Evolutionary conservation across 2,329 filamentous ascomycete species (phyloP), one percentile per base, ranked within the genome.

Genomic region (Fusarium sp.): DNA sequence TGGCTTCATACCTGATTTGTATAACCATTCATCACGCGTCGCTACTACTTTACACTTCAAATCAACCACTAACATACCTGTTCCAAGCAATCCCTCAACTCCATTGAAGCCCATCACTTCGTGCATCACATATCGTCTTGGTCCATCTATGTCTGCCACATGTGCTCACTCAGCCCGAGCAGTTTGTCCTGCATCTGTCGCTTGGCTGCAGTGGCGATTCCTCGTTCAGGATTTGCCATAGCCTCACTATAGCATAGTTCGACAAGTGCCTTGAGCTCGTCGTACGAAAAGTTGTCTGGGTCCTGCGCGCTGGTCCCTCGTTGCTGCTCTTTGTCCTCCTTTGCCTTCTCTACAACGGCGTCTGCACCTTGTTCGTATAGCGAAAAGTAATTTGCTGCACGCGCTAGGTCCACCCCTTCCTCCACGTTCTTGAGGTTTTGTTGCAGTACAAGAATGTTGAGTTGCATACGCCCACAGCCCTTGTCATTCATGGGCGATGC

Each of bases 391-490:
- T 89, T 87, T 25, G 89, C 88, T 2, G 92, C 89, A 40, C 89
- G 85, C 8, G 86, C 86, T 33, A 96, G 85, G 64, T 89, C 87
- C 6, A 93, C 91, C 13, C 88, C 88, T 4, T 89, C 86, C 81
- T 96, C 94, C 60, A 99, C 92, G 75, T 97, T 97, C 85, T 97
- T 97, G 62, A 99, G 89, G 78, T 97, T 98, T 81, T 99, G 96
- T 83, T 98, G 96, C 58, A 99, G 86, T 44, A 99, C 96, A 30
- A 98, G 88, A 54, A 98, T 94, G 81, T 99, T 97, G 78, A 98
- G 90, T 81, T 95, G 92, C 90, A 99, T 95, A 42, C 95, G 90
- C n/a, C 91, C 90, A 67, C 92, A 94, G 46, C 96, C 96, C 76
- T 93, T 90, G 42, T 84, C 85, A 81, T 99, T 98, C 91, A 99